Percentiles rank a stretch among this genome's conserved stretches.
Conservation (phyloP, 768 basidiomycete species). For the Tulasnella sp. region DNA sequence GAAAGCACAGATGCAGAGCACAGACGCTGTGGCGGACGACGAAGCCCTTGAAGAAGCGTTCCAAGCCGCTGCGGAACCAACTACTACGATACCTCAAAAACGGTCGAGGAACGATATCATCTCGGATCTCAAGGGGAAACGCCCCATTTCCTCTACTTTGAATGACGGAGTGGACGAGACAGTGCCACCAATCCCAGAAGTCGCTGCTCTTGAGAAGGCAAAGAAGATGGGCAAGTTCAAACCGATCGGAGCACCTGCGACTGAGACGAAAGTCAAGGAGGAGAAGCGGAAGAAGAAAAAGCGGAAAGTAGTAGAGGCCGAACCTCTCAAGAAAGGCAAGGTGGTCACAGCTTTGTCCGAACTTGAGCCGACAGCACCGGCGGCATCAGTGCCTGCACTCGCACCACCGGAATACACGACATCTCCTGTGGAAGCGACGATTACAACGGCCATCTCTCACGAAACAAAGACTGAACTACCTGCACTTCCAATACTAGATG, state of each 20-base stretch:
- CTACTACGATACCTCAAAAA: constrained; percentile 39
- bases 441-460: neutral
- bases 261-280: constrained; percentile 31
- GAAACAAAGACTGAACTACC: constrained; percentile 5
- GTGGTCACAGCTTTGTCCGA: neutral
- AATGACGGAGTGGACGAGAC: neutral
- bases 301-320: constrained; percentile 34
- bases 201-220: constrained; percentile 21
- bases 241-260: constrained; percentile 23
- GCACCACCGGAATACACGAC: neutral
- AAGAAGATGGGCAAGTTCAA: constrained; percentile 31
- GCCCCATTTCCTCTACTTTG: constrained; percentile 21
- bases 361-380: neutral
- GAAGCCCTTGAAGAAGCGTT: constrained; percentile 74
- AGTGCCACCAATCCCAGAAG: constrained; percentile 18
- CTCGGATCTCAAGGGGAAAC: constrained; percentile 57
- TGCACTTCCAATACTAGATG: constrained; percentile 23
- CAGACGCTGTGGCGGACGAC: constrained; percentile 42
- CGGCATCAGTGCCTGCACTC: neutral
- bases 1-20: constrained; percentile 46
- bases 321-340: constrained; percentile 25
- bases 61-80: constrained; percentile 16
- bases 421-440: neutral
- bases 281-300: constrained; percentile 49
- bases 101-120: constrained; percentile 72